Percentiles rank a stretch among this genome's conserved stretches.
Evolutionary conservation across 1,284 basidiomycete genomes (phyloP).

Genomic region (Papiliotrema terrestris): DNA sequence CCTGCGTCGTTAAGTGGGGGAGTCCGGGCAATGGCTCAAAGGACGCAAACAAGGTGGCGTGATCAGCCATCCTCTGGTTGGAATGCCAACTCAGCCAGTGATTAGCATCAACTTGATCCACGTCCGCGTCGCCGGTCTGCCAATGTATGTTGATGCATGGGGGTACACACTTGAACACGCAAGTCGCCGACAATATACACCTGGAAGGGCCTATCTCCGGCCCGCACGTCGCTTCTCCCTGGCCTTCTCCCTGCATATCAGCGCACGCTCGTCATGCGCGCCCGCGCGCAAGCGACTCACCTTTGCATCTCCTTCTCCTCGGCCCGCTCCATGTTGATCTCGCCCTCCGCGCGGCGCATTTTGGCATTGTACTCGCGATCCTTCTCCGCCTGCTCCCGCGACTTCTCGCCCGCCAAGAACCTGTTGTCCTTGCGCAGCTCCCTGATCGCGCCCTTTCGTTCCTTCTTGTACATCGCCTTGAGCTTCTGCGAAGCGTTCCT

Average conservation of each 20-base stretch:
- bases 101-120: too few relatives aligned
- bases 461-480: slow-evolving; percentile 87
- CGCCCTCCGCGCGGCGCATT: slow-evolving; percentile 78
- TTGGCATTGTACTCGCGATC: slow-evolving; percentile 71
- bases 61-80: too few relatives aligned
- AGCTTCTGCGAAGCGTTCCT: slow-evolving; percentile 83
- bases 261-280: background rate
- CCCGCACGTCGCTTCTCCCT: slow-evolving; percentile 24
- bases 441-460: slow-evolving; percentile 92
- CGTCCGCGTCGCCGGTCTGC: too few relatives aligned
- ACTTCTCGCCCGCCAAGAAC: slow-evolving; percentile 85
- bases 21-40: too few relatives aligned
- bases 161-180: too few relatives aligned
- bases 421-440: slow-evolving; percentile 93
- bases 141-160: too few relatives aligned
- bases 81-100: too few relatives aligned
- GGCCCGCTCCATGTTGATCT: slow-evolving; percentile 82
- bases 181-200: too few relatives aligned
- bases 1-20: too few relatives aligned
- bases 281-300: slow-evolving; percentile 38
- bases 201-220: slow-evolving; percentile 5
- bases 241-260: slow-evolving; percentile 12
- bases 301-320: slow-evolving; percentile 86
- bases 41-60: too few relatives aligned
- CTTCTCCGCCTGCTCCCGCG: slow-evolving; percentile 77